Conservation (phyloP, 2,329 filamentous ascomycete species). For the Myriosclerotinia scirpicola region DNA sequence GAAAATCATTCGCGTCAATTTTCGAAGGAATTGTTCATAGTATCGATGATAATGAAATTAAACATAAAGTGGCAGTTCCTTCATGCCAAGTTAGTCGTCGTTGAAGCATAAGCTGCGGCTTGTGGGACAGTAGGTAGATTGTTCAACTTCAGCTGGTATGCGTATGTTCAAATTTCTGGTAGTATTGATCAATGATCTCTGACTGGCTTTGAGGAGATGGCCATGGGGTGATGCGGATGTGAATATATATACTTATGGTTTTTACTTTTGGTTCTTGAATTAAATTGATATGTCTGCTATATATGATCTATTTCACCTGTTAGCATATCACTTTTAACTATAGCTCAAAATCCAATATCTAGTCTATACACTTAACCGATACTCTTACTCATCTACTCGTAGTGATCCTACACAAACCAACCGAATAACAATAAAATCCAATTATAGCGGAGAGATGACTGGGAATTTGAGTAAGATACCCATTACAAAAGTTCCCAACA, state of each 20-base stretch:
- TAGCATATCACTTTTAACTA: not conserved
- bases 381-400: not conserved
- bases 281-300: not conserved
- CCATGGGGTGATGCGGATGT: slow-evolving; percentile 3
- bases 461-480: slow-evolving; percentile 1
- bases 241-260: slow-evolving; percentile 1
- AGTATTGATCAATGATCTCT: not conserved
- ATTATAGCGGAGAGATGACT: slow-evolving; percentile 10
- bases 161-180: not conserved
- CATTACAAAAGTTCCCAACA: not conserved
- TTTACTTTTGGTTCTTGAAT: slow-evolving; percentile 10
- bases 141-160: not conserved
- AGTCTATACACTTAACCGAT: not conserved
- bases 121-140: not conserved
- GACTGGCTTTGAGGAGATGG: not conserved
- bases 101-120: not conserved
- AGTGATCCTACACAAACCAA: slow-evolving; percentile 11
- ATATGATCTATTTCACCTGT: not conserved
- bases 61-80: not conserved
- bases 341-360: not conserved
- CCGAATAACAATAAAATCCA: slow-evolving; percentile 9
- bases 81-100: not conserved
- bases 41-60: slow-evolving; percentile 1
- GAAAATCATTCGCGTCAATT: slow-evolving; percentile 1
- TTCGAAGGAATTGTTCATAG: not conserved